Evolutionary conservation across 225 moss, liverwort and hornwort species (phyloP), one percentile per base, ranked within the genome.

Genomic region (Physcomitrellopsis africana): DNA sequence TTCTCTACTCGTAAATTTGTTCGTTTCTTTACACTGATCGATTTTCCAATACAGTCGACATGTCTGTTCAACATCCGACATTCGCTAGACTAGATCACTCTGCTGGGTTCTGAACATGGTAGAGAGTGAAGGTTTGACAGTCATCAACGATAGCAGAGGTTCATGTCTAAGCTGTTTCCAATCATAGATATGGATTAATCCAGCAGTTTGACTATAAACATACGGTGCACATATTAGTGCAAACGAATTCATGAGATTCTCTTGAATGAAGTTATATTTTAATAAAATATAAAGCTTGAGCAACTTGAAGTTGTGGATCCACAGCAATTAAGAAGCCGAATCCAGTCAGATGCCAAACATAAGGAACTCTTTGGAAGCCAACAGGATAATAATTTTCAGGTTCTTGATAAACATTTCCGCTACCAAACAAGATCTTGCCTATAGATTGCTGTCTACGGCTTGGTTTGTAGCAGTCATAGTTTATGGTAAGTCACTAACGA

Each of bases 261-360:
- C 49, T 54, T 67, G 18, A 29, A 65, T 26, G 26, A 19, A 9
- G 27, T 37, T 37, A 37, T 48, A 29, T 68, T 56, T 16, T 9
- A 23, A 72, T 54, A 45, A 26, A 18, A n/a, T 67, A 43, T 68
- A 47, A 72, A 76, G 54, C 43, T 14, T 48, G 68, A 68, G 79
- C 52, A 73, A 83, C 57, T 74, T 79, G 73, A 86, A 60, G 80
- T 80, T 77, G 54, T 84, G 77, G 67, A 77, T 79, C 46, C 13
- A 68, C 79, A 87, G 84, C 73, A 59, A 79, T 68, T 68, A 80
- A 77, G 79, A 80, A 42, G 84, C 44, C 84, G 87, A 63, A 77
- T 76, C 32, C 87, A 82, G 55, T 87, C 87, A 71, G 84, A 87
- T 79, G 87, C 87, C 42, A 84, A 84, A 72, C 84, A 87, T 72